Evolutionary conservation across 192 early-diverging fungal species (phyloP).

Genomic region (Coemansia sp.): DNA sequence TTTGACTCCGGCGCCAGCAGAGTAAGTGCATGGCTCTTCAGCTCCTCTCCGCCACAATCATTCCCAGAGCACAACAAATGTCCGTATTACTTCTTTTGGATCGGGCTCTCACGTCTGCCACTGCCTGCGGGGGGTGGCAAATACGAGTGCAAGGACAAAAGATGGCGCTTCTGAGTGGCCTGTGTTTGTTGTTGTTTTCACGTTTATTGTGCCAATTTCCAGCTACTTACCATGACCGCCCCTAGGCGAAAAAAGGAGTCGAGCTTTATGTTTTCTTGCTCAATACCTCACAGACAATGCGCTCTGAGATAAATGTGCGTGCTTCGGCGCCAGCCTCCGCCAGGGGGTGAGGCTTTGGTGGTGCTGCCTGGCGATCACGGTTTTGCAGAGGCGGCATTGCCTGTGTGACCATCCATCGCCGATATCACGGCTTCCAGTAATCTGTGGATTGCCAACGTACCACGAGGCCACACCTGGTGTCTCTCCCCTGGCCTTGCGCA

Average conservation of each 20-base stretch:
- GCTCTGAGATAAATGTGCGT: not conserved
- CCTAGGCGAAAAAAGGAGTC: not conserved
- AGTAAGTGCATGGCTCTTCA: not conserved
- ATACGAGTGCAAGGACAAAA: not conserved
- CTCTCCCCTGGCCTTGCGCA: not conserved
- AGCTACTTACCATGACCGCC: not conserved
- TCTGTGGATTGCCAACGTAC: not conserved
- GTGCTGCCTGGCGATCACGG: not conserved
- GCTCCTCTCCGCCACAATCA: not conserved
- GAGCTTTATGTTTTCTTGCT: not conserved
- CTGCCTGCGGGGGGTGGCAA: not conserved
- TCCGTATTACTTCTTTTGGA: not conserved
- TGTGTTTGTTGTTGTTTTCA: not conserved
- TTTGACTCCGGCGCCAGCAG: not conserved
- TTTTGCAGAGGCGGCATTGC: not conserved
- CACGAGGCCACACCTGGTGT: not conserved
- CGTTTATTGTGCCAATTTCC: conserved; percentile 2
- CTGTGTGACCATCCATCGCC: not conserved
- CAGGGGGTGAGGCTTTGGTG: not conserved
- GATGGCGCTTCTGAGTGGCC: not conserved
- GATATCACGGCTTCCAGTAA: not conserved
- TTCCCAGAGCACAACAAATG: not conserved
- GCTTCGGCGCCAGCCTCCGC: not conserved
- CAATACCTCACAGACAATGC: not conserved
- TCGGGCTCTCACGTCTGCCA: not conserved